A percentile compares a stretch with the other conserved stretches of the same genome.
Conservation (phyloP, 2,329 filamentous ascomycete genomes). For the Decorospora gaudefroyi region DNA sequence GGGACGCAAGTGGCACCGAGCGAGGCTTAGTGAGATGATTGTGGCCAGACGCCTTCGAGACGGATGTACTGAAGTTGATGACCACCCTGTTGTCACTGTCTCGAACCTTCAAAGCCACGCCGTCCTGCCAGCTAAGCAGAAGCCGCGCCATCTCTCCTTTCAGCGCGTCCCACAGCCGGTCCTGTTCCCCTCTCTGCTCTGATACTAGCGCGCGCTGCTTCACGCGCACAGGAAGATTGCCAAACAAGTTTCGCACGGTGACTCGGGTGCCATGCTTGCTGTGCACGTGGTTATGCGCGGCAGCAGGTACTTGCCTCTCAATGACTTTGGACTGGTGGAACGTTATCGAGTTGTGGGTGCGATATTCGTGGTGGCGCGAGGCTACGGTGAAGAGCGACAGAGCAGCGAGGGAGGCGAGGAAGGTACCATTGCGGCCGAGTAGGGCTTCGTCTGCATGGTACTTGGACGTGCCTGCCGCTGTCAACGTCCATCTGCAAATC, state of each 20-base stretch:
- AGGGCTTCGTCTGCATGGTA: constrained; percentile 50
- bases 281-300: constrained; percentile 59
- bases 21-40: constrained; percentile 7
- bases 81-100: constrained; percentile 54
- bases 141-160: constrained; percentile 64
- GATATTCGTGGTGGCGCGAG: constrained; percentile 67
- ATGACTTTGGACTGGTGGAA: constrained; percentile 72
- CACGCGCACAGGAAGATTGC: constrained; percentile 85
- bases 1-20: constrained; percentile 25
- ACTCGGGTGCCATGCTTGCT: constrained; percentile 74
- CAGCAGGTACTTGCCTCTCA: constrained; percentile 65
- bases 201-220: constrained; percentile 69
- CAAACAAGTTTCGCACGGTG: constrained; percentile 79
- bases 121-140: constrained; percentile 69
- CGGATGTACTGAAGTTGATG: constrained; percentile 37
- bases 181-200: constrained; percentile 57
- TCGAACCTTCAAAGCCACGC: constrained; percentile 62
- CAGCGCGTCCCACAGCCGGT: constrained; percentile 69
- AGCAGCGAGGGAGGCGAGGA: constrained; percentile 75
- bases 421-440: constrained; percentile 73
- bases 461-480: constrained; percentile 75
- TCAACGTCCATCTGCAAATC: constrained; percentile 6
- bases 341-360: constrained; percentile 66
- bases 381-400: constrained; percentile 77
- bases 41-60: background rate